Base-by-base conservation (phyloP, 192 early-diverging fungal genomes). In the Backusella australiensis region DNA sequence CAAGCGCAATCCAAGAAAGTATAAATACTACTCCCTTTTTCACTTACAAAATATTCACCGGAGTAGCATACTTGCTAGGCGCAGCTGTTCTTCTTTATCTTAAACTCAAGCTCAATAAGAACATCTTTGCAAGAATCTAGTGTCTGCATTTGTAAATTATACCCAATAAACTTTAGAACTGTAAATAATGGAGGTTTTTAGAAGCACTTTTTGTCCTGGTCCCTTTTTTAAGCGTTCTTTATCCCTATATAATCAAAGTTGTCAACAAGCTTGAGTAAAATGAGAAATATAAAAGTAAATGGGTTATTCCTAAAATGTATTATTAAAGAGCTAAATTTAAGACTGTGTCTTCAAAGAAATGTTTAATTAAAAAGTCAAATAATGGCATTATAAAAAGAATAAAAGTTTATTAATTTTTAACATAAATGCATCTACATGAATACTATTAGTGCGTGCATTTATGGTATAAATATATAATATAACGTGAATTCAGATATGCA, bases 11-110 rank as follows among this genome's bases (percentile, higher is more conserved):
- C 9, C 70, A 83, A 72, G 17, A 72, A 5, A 78, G 72, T 49
- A 68, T 80, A 14, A 39, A 63, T 14, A 63, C 56, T 12, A 66
- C 74, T 23, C 66, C 78, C 0, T 80, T 69, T 14, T 78, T 85
- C 67, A 74, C 77, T 34, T 74, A 86, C 15, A 82, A 84, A 75
- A 80, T 88, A 77, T 88, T 82, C 77, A 66, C 79, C 23, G 77
- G 81, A 34, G 73, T 71, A 14, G 32, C 67, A 14, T 79, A 79
- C 59, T n/a, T 74, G 2, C 5, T 70, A 7, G 71, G 38, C 3
- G 66, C 67, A 1, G 0, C 69, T 19, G 12, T 79, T 44, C 29
- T 79, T 15, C 8, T 69, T 42, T 34, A 42, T 15, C 49, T 79
- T 21, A 79, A 75, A 52, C 52, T 79, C 3, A 56, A 73, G 56